Evolutionary conservation across 768 basidiomycete genomes (phyloP), one percentile per base, ranked within the genome.

Genomic region (Leccinum subgranulosum): DNA sequence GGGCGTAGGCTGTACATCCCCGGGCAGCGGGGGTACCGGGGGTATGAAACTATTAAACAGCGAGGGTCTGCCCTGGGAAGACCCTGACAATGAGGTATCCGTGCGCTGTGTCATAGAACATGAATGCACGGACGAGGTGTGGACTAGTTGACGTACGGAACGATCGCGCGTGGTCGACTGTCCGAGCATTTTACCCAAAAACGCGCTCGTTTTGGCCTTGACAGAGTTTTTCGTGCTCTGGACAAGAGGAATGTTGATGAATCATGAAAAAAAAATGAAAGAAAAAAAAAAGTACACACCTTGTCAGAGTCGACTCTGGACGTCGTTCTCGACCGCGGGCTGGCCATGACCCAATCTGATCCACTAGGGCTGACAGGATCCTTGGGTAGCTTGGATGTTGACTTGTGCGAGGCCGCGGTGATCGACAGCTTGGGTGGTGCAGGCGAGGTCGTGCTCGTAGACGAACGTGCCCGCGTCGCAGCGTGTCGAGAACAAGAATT

Each of bases 141-240:
- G 8, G 23, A 60, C 23, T 7, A 10, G 36, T 46, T 51, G 60
- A 71, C 80, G 69, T 72, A 90, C 88, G 54, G 84, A 85, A 72
- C 87, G 83, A 69, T 90, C 88, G 50, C 88, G 79, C 29, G 83
- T 78, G 31, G 80, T 80, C 49, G 75, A 78, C 63, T 86, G 81
- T 4, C 89, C 88, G 39, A 87, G 73, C 85, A 93, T 87, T 73
- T 86, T 91, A 3, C 88, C 89, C 61, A 88, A 77, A 68, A 93
- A 85, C 48, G 88, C 88, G 64, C 82, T 88, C n/a, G 89, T 90
- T 70, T 90, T 92, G 36, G 84, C 81, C 60, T 88, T 76, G 56
- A 92, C 85, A 6, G 89, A 84, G 11, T 83, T 80, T 69, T 82
- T 90, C 11, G 75, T 65, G 28, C 74, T 15, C 70, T 71, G 9